These are phyloP conservation scores for Calycina herbarum DNA, from an alignment of 2,329 filamentous ascomycete genomes.

Conservation along the genomic window DNA sequence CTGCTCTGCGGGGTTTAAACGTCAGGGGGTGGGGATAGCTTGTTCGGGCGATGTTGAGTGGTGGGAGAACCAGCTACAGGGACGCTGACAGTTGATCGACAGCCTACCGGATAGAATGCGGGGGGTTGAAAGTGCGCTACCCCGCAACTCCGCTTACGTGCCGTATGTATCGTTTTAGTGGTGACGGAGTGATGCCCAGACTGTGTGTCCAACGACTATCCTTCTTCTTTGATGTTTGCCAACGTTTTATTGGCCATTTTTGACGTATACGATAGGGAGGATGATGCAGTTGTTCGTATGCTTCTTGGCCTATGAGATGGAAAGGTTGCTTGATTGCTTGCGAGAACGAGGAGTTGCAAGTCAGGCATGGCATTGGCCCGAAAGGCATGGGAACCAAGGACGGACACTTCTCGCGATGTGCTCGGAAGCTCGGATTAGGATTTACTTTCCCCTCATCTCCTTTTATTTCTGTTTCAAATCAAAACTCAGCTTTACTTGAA, in stretches of 20 bases:
- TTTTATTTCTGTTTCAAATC: background rate
- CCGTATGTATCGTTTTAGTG: background rate
- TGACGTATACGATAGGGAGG: background rate
- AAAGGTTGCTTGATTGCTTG: background rate
- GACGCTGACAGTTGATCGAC: background rate
- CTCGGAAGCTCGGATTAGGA: constrained; percentile 8
- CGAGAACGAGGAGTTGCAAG: constrained; percentile 3
- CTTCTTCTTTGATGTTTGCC: background rate
- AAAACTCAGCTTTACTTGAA: background rate
- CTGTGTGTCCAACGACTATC: background rate
- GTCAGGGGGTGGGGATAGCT: background rate
- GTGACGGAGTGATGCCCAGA: background rate
- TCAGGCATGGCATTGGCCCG: background rate
- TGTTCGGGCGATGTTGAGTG: background rate
- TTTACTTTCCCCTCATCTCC: background rate
- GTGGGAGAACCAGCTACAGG: background rate
- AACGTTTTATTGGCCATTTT: background rate
- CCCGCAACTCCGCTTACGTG: constrained; percentile 6
- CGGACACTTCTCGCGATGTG: background rate
- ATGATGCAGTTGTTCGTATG: background rate
- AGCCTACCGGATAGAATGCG: background rate
- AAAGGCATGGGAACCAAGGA: background rate
- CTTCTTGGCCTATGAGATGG: background rate
- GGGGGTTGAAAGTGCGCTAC: background rate
- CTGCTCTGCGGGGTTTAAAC: background rate